phyloP scores from a whole-genome alignment of 768 basidiomycete species.

The Tubosaeta sp. region DNA sequence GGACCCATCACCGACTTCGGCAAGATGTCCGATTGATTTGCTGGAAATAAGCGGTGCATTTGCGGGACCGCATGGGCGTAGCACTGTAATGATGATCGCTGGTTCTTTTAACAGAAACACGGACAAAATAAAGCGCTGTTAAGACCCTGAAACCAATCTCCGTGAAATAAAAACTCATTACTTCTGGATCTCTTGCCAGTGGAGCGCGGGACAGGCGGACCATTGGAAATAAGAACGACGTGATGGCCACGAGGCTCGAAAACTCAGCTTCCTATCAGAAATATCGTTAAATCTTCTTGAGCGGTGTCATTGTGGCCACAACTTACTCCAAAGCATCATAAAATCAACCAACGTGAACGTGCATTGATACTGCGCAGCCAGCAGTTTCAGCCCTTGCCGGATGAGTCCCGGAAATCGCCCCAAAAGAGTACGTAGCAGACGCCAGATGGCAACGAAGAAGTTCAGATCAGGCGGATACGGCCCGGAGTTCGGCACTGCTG shows the following conservation, averaged over 20 bases:
- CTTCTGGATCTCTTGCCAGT: not conserved
- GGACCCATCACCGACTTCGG: no score
- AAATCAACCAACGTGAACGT: no score
- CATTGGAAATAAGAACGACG: not conserved
- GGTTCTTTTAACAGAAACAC: not conserved
- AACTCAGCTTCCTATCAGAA: not conserved
- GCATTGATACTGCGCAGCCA: not conserved
- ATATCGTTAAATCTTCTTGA: not conserved
- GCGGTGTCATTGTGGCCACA: not conserved
- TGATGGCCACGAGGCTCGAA: not conserved
- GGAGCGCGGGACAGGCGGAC: not conserved
- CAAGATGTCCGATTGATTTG: not conserved
- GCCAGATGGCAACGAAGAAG: no score
- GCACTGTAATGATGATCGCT: not conserved
- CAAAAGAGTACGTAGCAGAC: no score
- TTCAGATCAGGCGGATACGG: no score
- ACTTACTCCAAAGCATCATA: constrained; percentile 1
- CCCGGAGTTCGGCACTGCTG: no score
- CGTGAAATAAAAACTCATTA: not conserved
- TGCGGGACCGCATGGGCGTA: no score
- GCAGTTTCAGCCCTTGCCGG: no score
- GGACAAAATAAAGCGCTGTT: not conserved
- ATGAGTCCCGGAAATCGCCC: no score
- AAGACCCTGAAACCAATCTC: not conserved
- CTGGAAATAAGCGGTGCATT: no score